Base-by-base conservation (phyloP, 2,329 filamentous ascomycete species). In the Fusarium illudens region DNA sequence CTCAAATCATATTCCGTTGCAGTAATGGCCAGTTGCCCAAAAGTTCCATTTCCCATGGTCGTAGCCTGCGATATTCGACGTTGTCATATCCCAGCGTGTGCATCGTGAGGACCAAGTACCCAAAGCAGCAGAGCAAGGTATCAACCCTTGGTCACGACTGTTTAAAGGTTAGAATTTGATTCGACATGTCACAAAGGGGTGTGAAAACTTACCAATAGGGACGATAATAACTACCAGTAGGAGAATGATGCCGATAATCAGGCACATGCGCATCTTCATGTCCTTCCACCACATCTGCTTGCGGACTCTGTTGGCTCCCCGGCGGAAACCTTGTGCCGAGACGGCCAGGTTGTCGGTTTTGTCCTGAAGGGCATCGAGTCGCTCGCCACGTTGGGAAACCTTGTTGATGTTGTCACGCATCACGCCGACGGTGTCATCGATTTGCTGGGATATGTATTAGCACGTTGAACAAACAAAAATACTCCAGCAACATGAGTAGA, bases 211-310 rank as follows among this genome's bases (percentile, higher is more conserved):
- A 97, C 95, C 93, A 73, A 91, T 86, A 71, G 96, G 96, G 73
- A 98, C 90, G 77, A 99, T 96, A 79, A 99, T 98, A 80, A 99
- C 88, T 73, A 97, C 84, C 72, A 99, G 87, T 74, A 99, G 86
- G 73, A 98, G 87, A 79, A 98, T 91, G 81, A 99, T 92, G 76
- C 94, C 96, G 62, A 90, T 86, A 78, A 97, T 92, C 74, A 99
- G 85, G 83, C 95, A 98, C 86, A 97, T 96, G 81, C 96, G 90
- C 96, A 99, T 99, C 89, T 98, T 98, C 93, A 97, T 97, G 78
- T 98, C 95, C 88, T 98, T 98, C 95, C 94, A 98, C 95, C 95
- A 98, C 95, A 98, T 98, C 82, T 97, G 90, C 86, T 94, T 95
- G 81, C 96, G 90, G 74, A 99, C 95, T 75, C 93, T 87, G 86